A percentile compares a stretch with the other conserved stretches of the same genome.
Conservation (phyloP, 371 early-diverging fungal species). For the Blakeslea trispora region DNA sequence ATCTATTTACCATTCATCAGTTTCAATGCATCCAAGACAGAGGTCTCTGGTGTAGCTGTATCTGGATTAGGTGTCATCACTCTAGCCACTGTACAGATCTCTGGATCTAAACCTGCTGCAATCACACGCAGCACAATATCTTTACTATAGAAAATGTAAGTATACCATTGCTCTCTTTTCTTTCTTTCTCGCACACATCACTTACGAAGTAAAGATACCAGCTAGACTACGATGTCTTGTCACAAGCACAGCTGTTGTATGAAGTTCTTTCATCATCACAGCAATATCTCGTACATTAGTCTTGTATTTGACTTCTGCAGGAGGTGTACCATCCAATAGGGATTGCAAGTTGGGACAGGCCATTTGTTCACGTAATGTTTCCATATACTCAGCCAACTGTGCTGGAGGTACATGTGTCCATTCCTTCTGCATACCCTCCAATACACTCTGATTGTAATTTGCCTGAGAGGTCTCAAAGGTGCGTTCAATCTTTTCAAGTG, state of each 20-base stretch:
- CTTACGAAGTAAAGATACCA: conserved; percentile 84
- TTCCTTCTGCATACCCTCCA: conserved; percentile 84
- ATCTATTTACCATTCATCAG: conserved; percentile 76
- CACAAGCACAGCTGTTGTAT: conserved; percentile 90
- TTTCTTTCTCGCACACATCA: background rate
- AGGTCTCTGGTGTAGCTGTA: conserved; percentile 72
- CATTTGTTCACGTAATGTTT: conserved; percentile 75
- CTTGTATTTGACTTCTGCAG: conserved; percentile 77
- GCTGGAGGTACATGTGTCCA: conserved; percentile 48
- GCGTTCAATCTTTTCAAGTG: conserved; percentile 88
- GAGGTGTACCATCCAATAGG: conserved; percentile 71
- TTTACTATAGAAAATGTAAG: no score
- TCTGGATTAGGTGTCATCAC: conserved; percentile 98
- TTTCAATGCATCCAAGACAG: conserved; percentile 89
- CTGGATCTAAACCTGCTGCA: conserved; percentile 88
- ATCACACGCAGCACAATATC: conserved; percentile 94
- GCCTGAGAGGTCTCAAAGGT: conserved; percentile 82
- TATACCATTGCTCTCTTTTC: no score
- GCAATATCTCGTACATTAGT: conserved; percentile 91
- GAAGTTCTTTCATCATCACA: conserved; percentile 79
- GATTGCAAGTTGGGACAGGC: conserved; percentile 85
- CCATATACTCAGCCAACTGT: conserved; percentile 69
- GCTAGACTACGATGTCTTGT: conserved; percentile 76
- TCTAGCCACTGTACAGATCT: conserved; percentile 84
- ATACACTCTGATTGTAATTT: conserved; percentile 67